Conservation (phyloP, 345 rosid species). For the Corchorus olitorius region DNA sequence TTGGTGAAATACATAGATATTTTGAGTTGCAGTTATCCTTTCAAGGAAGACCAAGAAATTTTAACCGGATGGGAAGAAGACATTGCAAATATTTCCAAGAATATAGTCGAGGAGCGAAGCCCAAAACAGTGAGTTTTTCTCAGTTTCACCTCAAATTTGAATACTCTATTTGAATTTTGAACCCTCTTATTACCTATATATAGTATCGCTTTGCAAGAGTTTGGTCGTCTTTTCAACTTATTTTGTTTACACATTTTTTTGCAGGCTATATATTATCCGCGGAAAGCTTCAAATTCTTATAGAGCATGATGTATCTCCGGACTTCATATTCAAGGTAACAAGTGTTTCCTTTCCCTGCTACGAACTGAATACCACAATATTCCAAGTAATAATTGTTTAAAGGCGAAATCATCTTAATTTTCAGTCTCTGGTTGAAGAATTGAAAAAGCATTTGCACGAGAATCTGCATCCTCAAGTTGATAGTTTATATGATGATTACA, state of each 20-base stretch:
- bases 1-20: not conserved
- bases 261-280: constrained; percentile 56
- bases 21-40: constrained; percentile 10
- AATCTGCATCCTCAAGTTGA: constrained; percentile 37
- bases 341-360: not conserved
- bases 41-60: constrained; percentile 11
- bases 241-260: not conserved
- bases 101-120: constrained; percentile 56
- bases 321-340: constrained; percentile 46
- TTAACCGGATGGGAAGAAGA: constrained; percentile 19
- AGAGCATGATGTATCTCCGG: constrained; percentile 56
- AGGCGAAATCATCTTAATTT: not conserved
- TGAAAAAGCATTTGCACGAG: constrained; percentile 48
- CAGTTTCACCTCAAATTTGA: not conserved
- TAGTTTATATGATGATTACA: constrained; percentile 41
- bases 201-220: not conserved
- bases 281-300: constrained; percentile 56
- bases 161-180: not conserved
- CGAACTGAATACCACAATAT: not conserved
- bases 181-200: not conserved
- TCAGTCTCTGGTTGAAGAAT: constrained; percentile 50
- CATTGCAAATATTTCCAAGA: constrained; percentile 51
- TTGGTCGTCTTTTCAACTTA: too few relatives aligned
- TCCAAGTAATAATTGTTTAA: not conserved
- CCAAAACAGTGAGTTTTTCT: constrained; percentile 53